These are phyloP conservation scores for Graphiopsis chlorocephala DNA, from an alignment of 2,329 filamentous ascomycete species.

Conservation along the genomic window DNA sequence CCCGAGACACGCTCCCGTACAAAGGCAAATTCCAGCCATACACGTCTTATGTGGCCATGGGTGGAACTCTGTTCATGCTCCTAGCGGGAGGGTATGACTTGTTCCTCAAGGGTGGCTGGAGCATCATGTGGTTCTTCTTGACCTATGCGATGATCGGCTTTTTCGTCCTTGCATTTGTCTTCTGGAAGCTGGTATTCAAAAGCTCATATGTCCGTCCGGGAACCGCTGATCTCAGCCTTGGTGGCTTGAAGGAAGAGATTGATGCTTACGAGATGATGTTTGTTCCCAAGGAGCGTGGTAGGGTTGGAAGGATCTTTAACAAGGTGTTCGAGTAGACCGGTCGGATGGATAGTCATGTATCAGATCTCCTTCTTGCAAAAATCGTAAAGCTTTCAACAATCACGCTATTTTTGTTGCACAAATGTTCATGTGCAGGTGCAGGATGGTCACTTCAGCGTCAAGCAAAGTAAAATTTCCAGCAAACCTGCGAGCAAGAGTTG, in stretches of 20 bases:
- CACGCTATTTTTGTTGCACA: too few relatives aligned
- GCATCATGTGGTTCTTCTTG: conserved; percentile 57
- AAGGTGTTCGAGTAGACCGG: neutral
- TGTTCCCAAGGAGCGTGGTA: neutral
- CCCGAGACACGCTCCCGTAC: conserved; percentile 44
- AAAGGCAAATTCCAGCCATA: conserved; percentile 51
- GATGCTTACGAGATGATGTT: conserved; percentile 4
- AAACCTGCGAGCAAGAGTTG: too few relatives aligned
- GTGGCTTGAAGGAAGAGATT: conserved; percentile 2
- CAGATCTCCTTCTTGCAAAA: neutral
- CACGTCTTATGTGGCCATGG: conserved; percentile 59
- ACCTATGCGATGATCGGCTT: conserved; percentile 7
- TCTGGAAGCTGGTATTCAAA: conserved; percentile 9
- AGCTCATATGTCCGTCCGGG: neutral
- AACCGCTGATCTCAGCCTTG: conserved; percentile 5
- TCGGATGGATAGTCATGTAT: neutral
- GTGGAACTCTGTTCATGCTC: conserved; percentile 59
- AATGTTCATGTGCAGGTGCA: too few relatives aligned
- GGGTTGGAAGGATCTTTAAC: neutral
- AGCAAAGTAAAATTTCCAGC: too few relatives aligned
- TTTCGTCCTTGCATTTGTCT: conserved; percentile 2
- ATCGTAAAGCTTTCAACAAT: too few relatives aligned
- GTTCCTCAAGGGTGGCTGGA: conserved; percentile 67
- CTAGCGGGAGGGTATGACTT: conserved; percentile 74
- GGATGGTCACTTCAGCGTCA: too few relatives aligned